phyloP scores from a whole-genome alignment of 2,329 filamentous ascomycete species.

The Trichoderma gracile region DNA sequence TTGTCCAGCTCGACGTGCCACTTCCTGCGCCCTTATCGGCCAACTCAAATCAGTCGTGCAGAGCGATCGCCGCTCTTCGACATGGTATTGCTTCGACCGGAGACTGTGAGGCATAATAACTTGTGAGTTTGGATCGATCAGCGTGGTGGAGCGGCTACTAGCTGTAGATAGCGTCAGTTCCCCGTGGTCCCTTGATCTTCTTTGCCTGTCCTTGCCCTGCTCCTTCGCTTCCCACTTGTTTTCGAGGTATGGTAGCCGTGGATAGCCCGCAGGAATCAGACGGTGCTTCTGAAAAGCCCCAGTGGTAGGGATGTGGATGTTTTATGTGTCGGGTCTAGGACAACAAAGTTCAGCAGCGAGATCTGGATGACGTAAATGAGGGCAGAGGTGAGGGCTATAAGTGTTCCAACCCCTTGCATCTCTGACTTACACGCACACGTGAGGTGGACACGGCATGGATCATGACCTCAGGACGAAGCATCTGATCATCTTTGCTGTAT shows the following conservation, averaged over 20 bases:
- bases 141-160: conserved; percentile 2
- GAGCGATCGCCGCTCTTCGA: not conserved
- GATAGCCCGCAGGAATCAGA: not conserved
- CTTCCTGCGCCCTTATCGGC: not conserved
- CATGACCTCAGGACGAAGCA: not conserved
- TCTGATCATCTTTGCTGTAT: not conserved
- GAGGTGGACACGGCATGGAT: not conserved
- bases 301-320: not conserved
- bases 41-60: not conserved
- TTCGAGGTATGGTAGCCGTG: not conserved
- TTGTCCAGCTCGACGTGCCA: not conserved
- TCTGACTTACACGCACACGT: too few relatives aligned
- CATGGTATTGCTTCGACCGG: not conserved
- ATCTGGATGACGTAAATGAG: not conserved
- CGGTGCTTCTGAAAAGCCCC: not conserved
- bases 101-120: conserved; percentile 4
- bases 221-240: not conserved
- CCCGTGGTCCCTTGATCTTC: not conserved
- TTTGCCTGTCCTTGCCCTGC: not conserved
- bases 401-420: not conserved
- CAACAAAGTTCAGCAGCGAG: conserved; percentile 1
- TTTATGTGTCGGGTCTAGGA: conserved; percentile 14
- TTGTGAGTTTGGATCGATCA: not conserved
- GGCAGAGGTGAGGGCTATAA: conserved; percentile 7
- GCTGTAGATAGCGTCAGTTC: not conserved